Evolutionary conservation across 2,329 filamentous ascomycete species (phyloP), one percentile per base, ranked within the genome.

Genomic region (Trichoderma sp.): DNA sequence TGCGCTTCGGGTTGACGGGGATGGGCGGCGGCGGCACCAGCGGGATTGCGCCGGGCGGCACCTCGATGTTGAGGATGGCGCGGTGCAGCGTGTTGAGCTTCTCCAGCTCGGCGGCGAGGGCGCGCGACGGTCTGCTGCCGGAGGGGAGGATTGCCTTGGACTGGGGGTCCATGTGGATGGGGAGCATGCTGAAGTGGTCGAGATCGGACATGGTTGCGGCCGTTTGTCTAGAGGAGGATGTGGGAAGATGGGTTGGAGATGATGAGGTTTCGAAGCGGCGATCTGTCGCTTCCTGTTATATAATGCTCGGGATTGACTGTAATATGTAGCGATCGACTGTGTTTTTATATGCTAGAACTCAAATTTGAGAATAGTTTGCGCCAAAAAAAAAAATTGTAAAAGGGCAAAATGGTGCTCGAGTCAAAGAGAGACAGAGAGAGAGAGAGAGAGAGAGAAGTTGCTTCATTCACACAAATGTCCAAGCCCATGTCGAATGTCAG

Each of bases 1-100:
- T 90, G 76, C 94, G 92, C 82, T 97, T 97, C 61, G 93, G 94
- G 84, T 97, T 96, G 70, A 97, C 90, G 69, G 94, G 94, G 50
- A 97, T 86, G 0, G 95, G 95, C 0, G 94, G 91, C 5, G 94
- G 93, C 0, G 94, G 94, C 22, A 93, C 83, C 57, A 81, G 84
- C 68, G 87, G 85, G 6, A 90, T 87, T 34, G 82, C 79, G 53
- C 87, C 84, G 72, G 64, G 64, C 0, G 93, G 86, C 10, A 72
- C 72, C 12, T 79, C 78, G 69, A 76, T 65, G 66, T 80, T 80
- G 73, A 95, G 83, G 69, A 98, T 87, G 52, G 86, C 79, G 72
- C 89, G 88, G 87, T 97, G 92, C 60, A 97, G 87, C 60, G 80
- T 76, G 84, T 97, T 97, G 70, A 98, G 88, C 50, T 88, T 83